Conservation (phyloP, 1,284 basidiomycete species). For the Golubevia sp. region DNA sequence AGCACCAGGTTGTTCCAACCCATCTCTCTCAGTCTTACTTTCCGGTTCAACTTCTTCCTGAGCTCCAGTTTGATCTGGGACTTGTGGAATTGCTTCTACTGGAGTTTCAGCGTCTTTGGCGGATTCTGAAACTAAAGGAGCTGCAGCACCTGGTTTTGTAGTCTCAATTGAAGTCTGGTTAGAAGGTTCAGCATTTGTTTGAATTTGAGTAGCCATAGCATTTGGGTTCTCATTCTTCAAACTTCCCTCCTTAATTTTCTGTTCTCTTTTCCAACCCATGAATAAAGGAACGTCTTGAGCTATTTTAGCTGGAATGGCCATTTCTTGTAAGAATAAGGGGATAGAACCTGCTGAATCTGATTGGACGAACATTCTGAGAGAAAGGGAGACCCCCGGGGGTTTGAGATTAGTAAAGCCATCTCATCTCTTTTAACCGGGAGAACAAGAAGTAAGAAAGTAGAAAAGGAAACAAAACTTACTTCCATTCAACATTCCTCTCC, state of each 20-base stretch:
- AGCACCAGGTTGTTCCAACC: neutral
- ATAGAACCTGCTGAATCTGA: constrained; percentile 42
- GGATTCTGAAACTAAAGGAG: neutral
- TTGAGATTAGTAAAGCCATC: too few relatives aligned
- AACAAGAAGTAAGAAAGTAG: too few relatives aligned
- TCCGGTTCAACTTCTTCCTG: neutral
- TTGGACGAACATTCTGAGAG: constrained; percentile 43
- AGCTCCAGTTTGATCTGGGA: neutral
- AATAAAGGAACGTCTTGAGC: constrained; percentile 47
- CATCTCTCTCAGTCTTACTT: neutral
- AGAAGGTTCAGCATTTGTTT: too few relatives aligned
- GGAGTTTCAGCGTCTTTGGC: neutral
- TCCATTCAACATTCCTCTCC: neutral
- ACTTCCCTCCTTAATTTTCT: constrained; percentile 12
- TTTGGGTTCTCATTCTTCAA: neutral
- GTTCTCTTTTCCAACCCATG: constrained; percentile 33
- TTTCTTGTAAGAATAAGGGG: constrained; percentile 41
- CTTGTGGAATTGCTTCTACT: too few relatives aligned
- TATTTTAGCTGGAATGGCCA: constrained; percentile 37
- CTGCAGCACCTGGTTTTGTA: neutral
- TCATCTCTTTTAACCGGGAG: too few relatives aligned
- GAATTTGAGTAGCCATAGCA: too few relatives aligned
- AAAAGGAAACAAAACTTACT: neutral
- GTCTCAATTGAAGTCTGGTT: neutral
- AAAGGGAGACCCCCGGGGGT: too few relatives aligned